A percentile compares a stretch with the other conserved stretches of the same genome.
These are phyloP conservation scores for Fusarium neocosmosporiellum DNA, from an alignment of 2,329 filamentous ascomycete genomes.

Conservation along the genomic window DNA sequence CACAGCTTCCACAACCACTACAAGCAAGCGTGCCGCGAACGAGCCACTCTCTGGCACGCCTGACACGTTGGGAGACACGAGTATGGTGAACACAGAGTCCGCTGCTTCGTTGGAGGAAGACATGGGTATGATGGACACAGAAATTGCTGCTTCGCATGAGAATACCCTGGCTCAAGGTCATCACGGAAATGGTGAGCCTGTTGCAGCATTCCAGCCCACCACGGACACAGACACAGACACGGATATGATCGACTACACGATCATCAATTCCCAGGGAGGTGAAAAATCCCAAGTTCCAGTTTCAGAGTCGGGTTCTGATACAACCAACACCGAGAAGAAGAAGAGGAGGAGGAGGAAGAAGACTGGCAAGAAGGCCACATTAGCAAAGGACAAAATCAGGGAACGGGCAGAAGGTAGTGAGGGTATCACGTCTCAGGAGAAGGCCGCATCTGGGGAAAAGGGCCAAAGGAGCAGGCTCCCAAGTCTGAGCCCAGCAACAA, in stretches of 20 bases:
- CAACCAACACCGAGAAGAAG: neutral
- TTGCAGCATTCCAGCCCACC: neutral
- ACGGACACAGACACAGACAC: neutral
- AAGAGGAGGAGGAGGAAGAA: neutral
- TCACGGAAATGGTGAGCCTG: no score
- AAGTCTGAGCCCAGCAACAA: no score
- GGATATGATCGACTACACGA: neutral
- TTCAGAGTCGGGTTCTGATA: neutral
- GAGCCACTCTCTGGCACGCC: neutral
- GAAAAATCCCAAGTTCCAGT: neutral
- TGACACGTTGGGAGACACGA: neutral
- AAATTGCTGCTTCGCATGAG: neutral
- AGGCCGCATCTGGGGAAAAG: neutral
- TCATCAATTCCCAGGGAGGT: neutral
- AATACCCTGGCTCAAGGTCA: neutral
- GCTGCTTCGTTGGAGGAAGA: neutral
- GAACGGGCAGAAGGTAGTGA: neutral
- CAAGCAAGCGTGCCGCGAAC: neutral
- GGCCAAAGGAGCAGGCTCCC: neutral
- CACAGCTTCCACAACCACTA: neutral
- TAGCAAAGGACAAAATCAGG: neutral
- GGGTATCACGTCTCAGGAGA: neutral
- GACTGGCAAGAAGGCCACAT: neutral
- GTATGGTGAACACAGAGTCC: neutral
- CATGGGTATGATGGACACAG: neutral